A percentile compares a stretch with the other conserved stretches of the same genome.
These are phyloP conservation scores for Penicillium sumatraense DNA, from an alignment of 2,329 filamentous ascomycete genomes.

Conservation along the genomic window DNA sequence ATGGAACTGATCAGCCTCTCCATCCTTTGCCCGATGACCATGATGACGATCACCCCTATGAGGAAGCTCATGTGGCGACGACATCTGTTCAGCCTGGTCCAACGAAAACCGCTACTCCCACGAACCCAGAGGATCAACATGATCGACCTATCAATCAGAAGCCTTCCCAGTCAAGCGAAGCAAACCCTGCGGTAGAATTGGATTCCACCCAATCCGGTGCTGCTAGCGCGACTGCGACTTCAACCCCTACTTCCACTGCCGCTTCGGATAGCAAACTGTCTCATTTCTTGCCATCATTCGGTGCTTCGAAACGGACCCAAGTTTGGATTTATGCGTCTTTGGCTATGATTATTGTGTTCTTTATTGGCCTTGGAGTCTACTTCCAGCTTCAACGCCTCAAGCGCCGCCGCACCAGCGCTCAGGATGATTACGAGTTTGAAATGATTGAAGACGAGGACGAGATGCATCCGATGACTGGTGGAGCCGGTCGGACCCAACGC, in stretches of 20 bases:
- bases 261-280: slow-evolving; percentile 68
- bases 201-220: slow-evolving; percentile 22
- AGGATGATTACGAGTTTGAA: slow-evolving; percentile 92
- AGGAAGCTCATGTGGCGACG: slow-evolving; percentile 64
- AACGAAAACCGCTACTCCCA: slow-evolving; percentile 50
- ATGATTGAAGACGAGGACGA: slow-evolving; percentile 82
- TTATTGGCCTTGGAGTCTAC: slow-evolving; percentile 77
- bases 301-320: slow-evolving; percentile 82
- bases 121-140: slow-evolving; percentile 65
- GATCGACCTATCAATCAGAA: slow-evolving; percentile 68
- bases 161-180: slow-evolving; percentile 44
- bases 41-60: slow-evolving; percentile 81
- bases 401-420: slow-evolving; percentile 72
- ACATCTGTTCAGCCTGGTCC: slow-evolving; percentile 60
- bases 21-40: slow-evolving; percentile 81
- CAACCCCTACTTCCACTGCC: slow-evolving; percentile 37
- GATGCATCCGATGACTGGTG: slow-evolving; percentile 48
- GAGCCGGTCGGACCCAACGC: slow-evolving; percentile 57
- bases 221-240: slow-evolving; percentile 28
- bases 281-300: slow-evolving; percentile 87
- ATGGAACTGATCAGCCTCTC: slow-evolving; percentile 71
- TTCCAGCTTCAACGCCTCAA: slow-evolving; percentile 79
- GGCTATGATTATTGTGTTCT: slow-evolving; percentile 84
- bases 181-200: slow-evolving; percentile 13
- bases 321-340: slow-evolving; percentile 92